A percentile compares a stretch with the other conserved stretches of the same genome.
phyloP scores from a whole-genome alignment of 495 filamentous ascomycete species.

The Bryoglossum gracile region DNA sequence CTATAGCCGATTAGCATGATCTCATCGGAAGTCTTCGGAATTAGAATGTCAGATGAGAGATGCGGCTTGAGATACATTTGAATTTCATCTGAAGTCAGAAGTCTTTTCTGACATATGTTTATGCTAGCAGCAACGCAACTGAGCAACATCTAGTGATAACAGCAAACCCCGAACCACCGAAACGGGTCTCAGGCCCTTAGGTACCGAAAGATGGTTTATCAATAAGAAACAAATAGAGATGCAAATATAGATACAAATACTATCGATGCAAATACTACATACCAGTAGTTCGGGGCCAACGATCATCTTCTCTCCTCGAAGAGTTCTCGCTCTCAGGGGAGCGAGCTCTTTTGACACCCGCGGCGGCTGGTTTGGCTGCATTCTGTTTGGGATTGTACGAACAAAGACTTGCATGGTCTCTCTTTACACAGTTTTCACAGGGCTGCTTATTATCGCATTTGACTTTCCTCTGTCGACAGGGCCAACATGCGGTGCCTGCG shows the following conservation, averaged over 20 bases:
- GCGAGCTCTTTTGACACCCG: constrained; percentile 34
- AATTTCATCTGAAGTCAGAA: no score
- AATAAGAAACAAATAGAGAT: no score
- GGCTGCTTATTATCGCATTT: constrained; percentile 69
- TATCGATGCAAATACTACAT: constrained; percentile 6
- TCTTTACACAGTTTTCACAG: constrained; percentile 66
- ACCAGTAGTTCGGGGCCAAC: constrained; percentile 31
- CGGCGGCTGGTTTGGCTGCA: constrained; percentile 37
- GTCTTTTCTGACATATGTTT: no score
- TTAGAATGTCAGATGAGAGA: no score
- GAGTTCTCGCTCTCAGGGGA: constrained; percentile 28
- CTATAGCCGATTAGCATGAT: constrained; percentile 26
- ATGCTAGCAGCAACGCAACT: no score
- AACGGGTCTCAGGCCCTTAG: no score
- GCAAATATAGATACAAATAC: no score
- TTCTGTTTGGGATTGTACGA: constrained; percentile 65
- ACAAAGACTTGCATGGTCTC: constrained; percentile 63
- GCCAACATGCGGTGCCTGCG: constrained; percentile 60
- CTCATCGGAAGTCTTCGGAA: constrained; percentile 28
- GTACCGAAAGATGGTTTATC: no score
- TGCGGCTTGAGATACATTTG: no score
- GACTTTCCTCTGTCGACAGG: constrained; percentile 65
- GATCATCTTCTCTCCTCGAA: constrained; percentile 34
- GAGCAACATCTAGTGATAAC: no score
- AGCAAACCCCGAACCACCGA: no score